A percentile compares a stretch with the other conserved stretches of the same genome.
Evolutionary conservation across 192 early-diverging fungal species (phyloP).

Genomic region (Backusella circina): DNA sequence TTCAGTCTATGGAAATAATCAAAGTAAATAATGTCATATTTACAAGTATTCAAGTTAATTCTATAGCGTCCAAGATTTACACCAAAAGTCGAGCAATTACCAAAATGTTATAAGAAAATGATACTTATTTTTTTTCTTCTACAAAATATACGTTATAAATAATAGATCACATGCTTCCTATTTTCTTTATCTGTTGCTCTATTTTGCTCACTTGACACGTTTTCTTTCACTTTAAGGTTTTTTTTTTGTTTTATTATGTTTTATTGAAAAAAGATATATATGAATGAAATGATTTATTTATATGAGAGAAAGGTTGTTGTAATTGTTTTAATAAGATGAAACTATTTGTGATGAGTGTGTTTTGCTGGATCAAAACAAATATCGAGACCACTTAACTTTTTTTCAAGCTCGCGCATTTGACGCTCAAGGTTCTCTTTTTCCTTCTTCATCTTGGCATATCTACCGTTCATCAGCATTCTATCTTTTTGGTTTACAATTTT

Average conservation of each 20-base stretch:
- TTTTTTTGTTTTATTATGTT: not conserved
- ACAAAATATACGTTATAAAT: no score
- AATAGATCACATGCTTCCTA: not conserved
- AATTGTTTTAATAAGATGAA: not conserved
- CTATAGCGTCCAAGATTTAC: no score
- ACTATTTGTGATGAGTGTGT: not conserved
- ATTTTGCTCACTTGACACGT: not conserved
- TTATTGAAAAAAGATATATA: not conserved
- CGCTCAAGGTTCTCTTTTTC: not conserved
- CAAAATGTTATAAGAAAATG: no score
- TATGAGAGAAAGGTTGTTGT: not conserved
- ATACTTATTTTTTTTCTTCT: no score
- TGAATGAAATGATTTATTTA: no score
- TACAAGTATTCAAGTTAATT: no score
- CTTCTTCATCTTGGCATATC: conserved; percentile 7
- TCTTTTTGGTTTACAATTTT: not conserved
- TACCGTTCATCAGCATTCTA: not conserved
- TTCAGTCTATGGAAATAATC: no score
- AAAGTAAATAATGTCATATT: no score
- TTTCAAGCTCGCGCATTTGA: not conserved
- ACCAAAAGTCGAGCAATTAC: no score
- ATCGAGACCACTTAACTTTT: not conserved
- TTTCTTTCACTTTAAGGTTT: not conserved
- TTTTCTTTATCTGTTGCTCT: not conserved
- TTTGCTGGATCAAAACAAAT: not conserved